Evolutionary conservation across 169 alveolate species (phyloP).

Genomic region (Haemoproteus tartakovskyi): DNA sequence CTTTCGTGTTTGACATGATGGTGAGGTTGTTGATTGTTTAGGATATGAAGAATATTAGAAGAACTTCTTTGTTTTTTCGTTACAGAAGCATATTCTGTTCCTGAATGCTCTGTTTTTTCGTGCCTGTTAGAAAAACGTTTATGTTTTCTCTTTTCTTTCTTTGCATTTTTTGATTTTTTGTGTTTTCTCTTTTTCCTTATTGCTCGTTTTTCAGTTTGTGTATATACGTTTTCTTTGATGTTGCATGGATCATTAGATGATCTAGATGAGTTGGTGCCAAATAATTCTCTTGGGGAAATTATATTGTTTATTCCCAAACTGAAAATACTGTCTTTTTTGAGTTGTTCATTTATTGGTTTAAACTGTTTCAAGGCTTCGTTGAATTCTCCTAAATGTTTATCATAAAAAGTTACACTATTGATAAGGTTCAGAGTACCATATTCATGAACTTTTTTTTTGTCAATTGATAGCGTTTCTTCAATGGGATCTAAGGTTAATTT

Average conservation of each 20-base stretch:
- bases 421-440: conserved; percentile 11
- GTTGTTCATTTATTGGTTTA: neutral
- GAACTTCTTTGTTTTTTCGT: no score
- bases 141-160: neutral
- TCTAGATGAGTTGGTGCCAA: no score
- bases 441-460: no score
- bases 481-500: no score
- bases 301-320: conserved; percentile 1
- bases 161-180: neutral
- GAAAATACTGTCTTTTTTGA: neutral
- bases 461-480: no score
- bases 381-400: neutral
- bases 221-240: neutral
- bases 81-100: neutral
- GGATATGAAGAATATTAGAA: no score
- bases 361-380: conserved; percentile 5
- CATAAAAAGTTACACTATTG: conserved; percentile 1
- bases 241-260: no score
- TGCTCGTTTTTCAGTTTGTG: neutral
- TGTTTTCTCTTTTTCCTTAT: neutral
- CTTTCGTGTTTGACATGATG: no score
- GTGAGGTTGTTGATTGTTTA: no score
- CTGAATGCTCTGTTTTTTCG: neutral
- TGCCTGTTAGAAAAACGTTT: neutral
- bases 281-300: no score